Conservation (phyloP, 352 stramenopile species). For the Phytophthora lateralis region DNA sequence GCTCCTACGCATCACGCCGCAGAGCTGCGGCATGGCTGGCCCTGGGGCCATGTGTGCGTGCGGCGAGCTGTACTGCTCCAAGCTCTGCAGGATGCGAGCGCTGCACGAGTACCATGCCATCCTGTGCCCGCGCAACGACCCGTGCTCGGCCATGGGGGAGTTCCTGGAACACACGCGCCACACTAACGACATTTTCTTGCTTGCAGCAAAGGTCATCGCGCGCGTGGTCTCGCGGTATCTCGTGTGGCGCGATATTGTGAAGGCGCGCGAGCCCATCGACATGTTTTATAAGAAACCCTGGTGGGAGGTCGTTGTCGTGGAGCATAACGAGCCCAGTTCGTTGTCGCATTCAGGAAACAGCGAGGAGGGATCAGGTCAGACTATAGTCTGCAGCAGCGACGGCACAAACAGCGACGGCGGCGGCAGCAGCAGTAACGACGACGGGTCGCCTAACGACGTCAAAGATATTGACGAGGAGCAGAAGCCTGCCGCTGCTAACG, state of each 20-base stretch:
- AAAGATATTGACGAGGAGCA: conserved; percentile 31
- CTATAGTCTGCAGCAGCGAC: conserved; percentile 28
- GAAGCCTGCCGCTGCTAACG: conserved; percentile 4
- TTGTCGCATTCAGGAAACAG: conserved; percentile 18
- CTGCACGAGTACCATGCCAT: conserved; percentile 79
- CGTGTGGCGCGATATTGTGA: conserved; percentile 54
- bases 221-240: conserved; percentile 67
- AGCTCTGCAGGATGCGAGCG: conserved; percentile 68
- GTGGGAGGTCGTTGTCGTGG: conserved; percentile 85
- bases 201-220: conserved; percentile 87
- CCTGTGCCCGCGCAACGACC: conserved; percentile 69
- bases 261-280: conserved; percentile 73
- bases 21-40: conserved; percentile 52
- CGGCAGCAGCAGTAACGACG: conserved; percentile 27
- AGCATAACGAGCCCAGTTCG: conserved; percentile 51
- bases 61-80: conserved; percentile 88
- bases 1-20: conserved; percentile 48
- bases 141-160: conserved; percentile 65
- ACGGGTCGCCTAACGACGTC: conserved; percentile 27
- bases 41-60: conserved; percentile 54
- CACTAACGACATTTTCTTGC: conserved; percentile 93
- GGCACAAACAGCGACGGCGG: conserved; percentile 34
- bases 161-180: conserved; percentile 74
- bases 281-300: conserved; percentile 93
- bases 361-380: conserved; percentile 13